Base-by-base conservation (phyloP, 768 basidiomycete species). In the Leccinum truebloodii region DNA sequence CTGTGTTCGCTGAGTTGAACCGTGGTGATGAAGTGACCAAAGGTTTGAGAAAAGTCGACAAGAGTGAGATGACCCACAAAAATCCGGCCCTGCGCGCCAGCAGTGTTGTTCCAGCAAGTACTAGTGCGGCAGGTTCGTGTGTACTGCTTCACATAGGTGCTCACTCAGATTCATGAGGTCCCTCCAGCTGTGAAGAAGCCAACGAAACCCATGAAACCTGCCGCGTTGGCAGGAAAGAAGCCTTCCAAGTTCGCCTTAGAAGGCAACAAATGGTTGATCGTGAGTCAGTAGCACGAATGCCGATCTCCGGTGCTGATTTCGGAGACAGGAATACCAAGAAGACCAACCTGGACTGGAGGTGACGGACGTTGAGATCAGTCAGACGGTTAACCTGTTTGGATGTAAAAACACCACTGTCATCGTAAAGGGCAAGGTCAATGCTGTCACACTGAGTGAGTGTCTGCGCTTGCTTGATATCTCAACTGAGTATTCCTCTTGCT, bases 11-110 rank as follows among this genome's bases (percentile, higher is more conserved):
- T 2, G 85, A 94, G 57, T 77, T 99, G 51, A 98, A 98, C 70
- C 84, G 89, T 46, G 95, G 96, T 1, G 91, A 87, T 63, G 87
- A 89, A 4, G 88, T 99, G 35, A 98, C 96, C 6, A 92, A 90
- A 70, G 88, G 91, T 12, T 74, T 99, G 67, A 87, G 90, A 65
- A 98, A 97, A 73, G 97, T 99, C 30, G 92, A 95, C 71, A 90
- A 87, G 79, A 95, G 92, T 63, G 90, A 98, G 74, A 95, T 96
- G 95, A 98, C 95, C 3, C 97, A 99, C 80, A 98, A 99, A 82
- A 98, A 99, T 69, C 96, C 97, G 0, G 83, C 86, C 10, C 76
- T 99, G 39, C 79, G 97, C 32, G 84, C 80, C 16, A 63, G 77
- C 14, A 75, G 77, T 35, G 74, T 76, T 24, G 92, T 79, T 67